Base-by-base conservation (phyloP, 345 rosid genomes). In the Eucalyptus regnans region DNA sequence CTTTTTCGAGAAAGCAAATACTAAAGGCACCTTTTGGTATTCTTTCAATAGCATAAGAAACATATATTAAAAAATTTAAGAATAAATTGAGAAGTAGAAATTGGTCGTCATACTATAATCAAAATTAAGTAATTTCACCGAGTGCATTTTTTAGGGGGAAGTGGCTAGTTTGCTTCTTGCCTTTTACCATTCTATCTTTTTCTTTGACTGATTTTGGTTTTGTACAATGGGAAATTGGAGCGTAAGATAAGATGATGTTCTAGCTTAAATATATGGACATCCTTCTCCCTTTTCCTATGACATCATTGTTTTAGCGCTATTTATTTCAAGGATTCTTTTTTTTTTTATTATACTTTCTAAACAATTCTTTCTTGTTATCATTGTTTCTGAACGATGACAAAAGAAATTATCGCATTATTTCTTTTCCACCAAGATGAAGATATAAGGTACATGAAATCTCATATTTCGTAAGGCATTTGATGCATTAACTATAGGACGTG, bases 51-150 rank as follows among this genome's bases (percentile, higher is more conserved):
- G 9, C 1, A 18, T 52, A 18, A 52, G 56, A 52, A 52, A 0
- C 56, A 52, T 18, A 18, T 52, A 52, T 18, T 52, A 3, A 18
- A 3, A 7, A 7, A 0, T 1, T 18, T 52, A 1, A 52, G 7
- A 18, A 4, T 18, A 52, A 52, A 52, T 18, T 52, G 23, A 52
- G 9, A 7, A 18, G 10, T 52, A 1, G 23, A 18, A 52, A 18
- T 52, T 1, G 0, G 0, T 18, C 0, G 1, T 52, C 58, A 52
- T 1, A 3, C 56, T 52, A 18, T 3, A 18, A 18, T 5, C 18
- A 52, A 18, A 52, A 27, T 60, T 12, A 27, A 27, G 66, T 62
- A 62, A 29, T 27, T 62, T 3, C 71, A 29, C 3, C 1, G 5
- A 62, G 68, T 29, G 68, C 33, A 5, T 13, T 12, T 29, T 27